Evolutionary conservation across 495 filamentous ascomycete species (phyloP), one percentile per base, ranked within the genome.

Genomic region (Hyaloscypha finlandica): DNA sequence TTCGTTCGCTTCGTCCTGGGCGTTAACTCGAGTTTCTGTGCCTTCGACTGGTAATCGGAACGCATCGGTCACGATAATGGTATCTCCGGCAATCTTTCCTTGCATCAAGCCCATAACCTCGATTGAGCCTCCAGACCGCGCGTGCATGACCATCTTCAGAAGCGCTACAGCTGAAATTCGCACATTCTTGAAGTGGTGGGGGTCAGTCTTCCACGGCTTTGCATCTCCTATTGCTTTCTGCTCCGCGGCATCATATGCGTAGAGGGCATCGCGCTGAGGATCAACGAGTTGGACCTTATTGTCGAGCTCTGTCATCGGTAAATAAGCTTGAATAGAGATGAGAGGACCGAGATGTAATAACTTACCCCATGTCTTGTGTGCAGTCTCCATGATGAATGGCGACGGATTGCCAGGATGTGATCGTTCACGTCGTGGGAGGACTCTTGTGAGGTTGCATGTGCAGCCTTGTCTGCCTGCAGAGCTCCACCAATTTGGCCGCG

Each of bases 71-170:
- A 99, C 90, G 56, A 99, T 88, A 73, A 99, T 90, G 4, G 92
- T 92, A 63, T 88, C 83, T 59, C 91, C 86, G 55, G 89, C 84
- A 37, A 97, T 91, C 74, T 96, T 95, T 48, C 96, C 96, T 79
- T 97, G 92, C 96, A 99, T 98, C 71, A 99, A 78, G 56, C 96
- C 96, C 96, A 99, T 99, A 54, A 99, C 85, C 78, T 99, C 96
- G 64, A 98, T 83, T 2, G 88, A 87, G 20, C 95, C 94, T 59
- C 96, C 96, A 0, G 91, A 92, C 25, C 96, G 90, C 2, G 96
- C 96, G 76, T 99, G 96, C 92, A 97, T 98, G 65, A 96, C 92
- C 96, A 99, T 99, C 80, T 99, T 99, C 69, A 98, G 84, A 14
- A 99, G 86, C 6, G 96, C 96, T 29, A 96, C 88, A 48, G 96